Conservation (phyloP, 2,329 filamentous ascomycete species). For the Colletotrichum lupini region DNA sequence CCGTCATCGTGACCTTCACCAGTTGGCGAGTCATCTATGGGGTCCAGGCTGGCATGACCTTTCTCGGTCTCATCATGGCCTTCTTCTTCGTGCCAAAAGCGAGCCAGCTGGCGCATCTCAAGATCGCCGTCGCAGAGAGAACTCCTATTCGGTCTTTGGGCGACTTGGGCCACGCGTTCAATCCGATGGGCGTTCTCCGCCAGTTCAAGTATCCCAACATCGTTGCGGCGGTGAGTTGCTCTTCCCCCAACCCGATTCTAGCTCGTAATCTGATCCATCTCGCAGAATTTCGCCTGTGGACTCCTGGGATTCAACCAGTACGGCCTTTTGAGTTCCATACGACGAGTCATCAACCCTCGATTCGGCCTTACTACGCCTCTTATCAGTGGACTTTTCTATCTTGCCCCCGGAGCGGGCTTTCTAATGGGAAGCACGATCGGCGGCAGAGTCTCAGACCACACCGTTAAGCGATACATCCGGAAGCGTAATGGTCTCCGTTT, state of each 20-base stretch:
- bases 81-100: constrained; percentile 75
- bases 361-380: constrained; percentile 73
- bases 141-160: constrained; percentile 35
- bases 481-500: constrained; percentile 66
- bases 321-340: constrained; percentile 73
- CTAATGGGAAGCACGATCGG: constrained; percentile 74
- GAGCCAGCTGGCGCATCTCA: constrained; percentile 65
- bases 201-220: constrained; percentile 75
- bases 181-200: constrained; percentile 72
- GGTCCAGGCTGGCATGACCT: constrained; percentile 73
- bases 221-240: constrained; percentile 61
- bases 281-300: constrained; percentile 31
- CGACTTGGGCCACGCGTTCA: constrained; percentile 60
- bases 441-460: constrained; percentile 74
- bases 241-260: background rate
- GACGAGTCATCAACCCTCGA: constrained; percentile 77
- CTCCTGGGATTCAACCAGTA: constrained; percentile 78
- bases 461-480: constrained; percentile 69
- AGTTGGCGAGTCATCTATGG: constrained; percentile 79
- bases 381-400: constrained; percentile 76
- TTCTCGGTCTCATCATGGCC: constrained; percentile 63
- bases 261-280: background rate
- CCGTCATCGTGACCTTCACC: constrained; percentile 75
- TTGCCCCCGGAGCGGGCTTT: constrained; percentile 76
- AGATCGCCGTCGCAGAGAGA: constrained; percentile 58